These are phyloP conservation scores for Sporothrix luriei DNA, from an alignment of 2,329 filamentous ascomycete genomes.

Conservation along the genomic window DNA sequence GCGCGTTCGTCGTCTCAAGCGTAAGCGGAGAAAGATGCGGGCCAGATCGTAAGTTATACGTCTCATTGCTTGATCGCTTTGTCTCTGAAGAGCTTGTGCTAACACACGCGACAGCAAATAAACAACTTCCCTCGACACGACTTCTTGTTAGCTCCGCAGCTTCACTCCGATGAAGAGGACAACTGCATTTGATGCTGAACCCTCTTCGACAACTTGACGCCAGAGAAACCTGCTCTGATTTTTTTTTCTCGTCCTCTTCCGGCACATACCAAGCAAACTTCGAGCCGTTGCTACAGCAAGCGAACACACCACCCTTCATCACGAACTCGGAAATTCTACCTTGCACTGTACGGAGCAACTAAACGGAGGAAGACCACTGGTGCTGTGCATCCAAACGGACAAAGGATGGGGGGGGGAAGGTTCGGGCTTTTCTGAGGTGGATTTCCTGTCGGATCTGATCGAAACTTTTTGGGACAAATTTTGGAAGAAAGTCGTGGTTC, in stretches of 20 bases:
- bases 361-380: conserved; percentile 3
- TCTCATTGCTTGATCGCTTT: neutral
- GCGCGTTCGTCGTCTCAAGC: conserved; percentile 97
- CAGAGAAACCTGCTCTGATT: neutral
- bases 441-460: conserved; percentile 26
- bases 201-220: conserved; percentile 16
- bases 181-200: neutral
- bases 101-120: conserved; percentile 32
- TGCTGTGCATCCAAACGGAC: conserved; percentile 15
- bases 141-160: conserved; percentile 32
- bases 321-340: conserved; percentile 14
- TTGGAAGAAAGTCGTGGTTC: conserved; percentile 30
- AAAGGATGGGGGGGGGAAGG: conserved; percentile 8
- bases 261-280: conserved; percentile 20
- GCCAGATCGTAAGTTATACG: conserved; percentile 78
- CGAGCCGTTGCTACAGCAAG: conserved; percentile 22
- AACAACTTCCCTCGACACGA: conserved; percentile 32
- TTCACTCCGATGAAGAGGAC: conserved; percentile 27
- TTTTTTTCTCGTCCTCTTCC: conserved; percentile 20
- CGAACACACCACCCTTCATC: conserved; percentile 1
- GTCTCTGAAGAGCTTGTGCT: neutral
- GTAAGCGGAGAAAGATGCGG: conserved; percentile 99
- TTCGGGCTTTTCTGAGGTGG: conserved; percentile 26
- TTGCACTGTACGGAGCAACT: conserved; percentile 27
- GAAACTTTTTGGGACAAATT: conserved; percentile 24